Evolutionary conservation across 129 eudicot genomes (phyloP).

Genomic region (Tagetes patula): DNA sequence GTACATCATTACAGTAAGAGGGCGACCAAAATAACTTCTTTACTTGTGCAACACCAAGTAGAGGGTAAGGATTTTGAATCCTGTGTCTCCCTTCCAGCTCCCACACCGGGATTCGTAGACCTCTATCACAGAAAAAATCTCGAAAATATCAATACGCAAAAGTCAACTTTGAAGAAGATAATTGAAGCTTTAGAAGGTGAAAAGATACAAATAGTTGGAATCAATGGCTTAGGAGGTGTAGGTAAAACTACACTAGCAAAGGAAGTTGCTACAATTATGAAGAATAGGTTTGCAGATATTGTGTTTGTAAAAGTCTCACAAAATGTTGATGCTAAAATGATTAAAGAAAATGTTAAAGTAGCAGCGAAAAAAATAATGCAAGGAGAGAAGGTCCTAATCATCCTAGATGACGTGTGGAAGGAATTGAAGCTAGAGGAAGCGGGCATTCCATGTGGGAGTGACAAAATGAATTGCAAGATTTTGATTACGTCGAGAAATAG

Average conservation of each 20-base stretch:
- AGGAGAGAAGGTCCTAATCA: slow-evolving; percentile 18
- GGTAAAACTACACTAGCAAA: slow-evolving; percentile 23
- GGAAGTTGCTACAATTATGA: slow-evolving; percentile 15
- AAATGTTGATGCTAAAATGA: background rate
- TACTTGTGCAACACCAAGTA: background rate
- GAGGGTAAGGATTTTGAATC: background rate
- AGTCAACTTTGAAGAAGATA: background rate
- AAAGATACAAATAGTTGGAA: slow-evolving; percentile 21
- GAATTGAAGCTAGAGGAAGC: background rate
- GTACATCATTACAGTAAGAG: slow-evolving; percentile 1
- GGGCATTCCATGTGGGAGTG: slow-evolving; percentile 19
- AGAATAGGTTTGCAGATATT: slow-evolving; percentile 7
- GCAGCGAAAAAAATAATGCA: background rate
- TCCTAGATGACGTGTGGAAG: slow-evolving; percentile 30
- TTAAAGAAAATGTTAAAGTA: background rate
- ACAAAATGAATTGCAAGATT: slow-evolving; percentile 23
- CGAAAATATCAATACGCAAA: slow-evolving; percentile 8
- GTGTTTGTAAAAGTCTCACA: slow-evolving; percentile 6
- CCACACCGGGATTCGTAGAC: background rate
- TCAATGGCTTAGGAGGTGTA: slow-evolving; percentile 23
- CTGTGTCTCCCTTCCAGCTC: slow-evolving; percentile 5
- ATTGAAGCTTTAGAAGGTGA: background rate
- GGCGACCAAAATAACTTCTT: background rate
- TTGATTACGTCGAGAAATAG: slow-evolving; percentile 24
- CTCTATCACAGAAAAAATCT: background rate